Percentiles rank a stretch among this genome's conserved stretches.
Conservation (phyloP, 208 protist genomes). For the Spongospora subterranea region DNA sequence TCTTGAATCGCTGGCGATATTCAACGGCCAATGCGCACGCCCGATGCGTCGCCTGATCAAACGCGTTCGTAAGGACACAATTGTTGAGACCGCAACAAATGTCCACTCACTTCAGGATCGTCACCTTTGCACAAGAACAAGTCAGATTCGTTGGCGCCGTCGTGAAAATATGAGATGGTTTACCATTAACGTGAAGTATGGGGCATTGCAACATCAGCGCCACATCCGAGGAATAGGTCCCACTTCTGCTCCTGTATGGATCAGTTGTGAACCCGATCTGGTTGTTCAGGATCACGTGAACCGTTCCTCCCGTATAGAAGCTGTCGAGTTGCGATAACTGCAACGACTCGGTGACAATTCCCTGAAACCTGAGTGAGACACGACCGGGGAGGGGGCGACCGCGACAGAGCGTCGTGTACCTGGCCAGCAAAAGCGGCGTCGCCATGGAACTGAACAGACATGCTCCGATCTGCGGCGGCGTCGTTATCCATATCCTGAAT, state of each 20-base stretch:
- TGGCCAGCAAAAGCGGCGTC: slow-evolving; percentile 58
- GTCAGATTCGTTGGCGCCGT: not conserved
- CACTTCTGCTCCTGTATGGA: not conserved
- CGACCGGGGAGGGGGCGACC: too few relatives aligned
- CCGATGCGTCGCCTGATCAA: slow-evolving; percentile 82
- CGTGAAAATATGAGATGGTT: not conserved
- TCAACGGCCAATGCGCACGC: slow-evolving; percentile 70
- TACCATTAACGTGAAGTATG: slow-evolving; percentile 58
- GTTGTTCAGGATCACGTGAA: slow-evolving; percentile 65
- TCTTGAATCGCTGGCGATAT: slow-evolving; percentile 71
- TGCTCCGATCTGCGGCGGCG: not conserved
- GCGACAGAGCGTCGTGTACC: slow-evolving; percentile 1
- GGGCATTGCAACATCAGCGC: slow-evolving; percentile 3
- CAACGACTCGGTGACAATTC: slow-evolving; percentile 49
- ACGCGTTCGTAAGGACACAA: not conserved
- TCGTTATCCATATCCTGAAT: slow-evolving; percentile 51
- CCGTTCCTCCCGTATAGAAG: slow-evolving; percentile 62
- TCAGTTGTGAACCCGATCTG: slow-evolving; percentile 62
- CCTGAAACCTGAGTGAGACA: not conserved
- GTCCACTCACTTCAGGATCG: not conserved
- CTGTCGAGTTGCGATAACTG: slow-evolving; percentile 39
- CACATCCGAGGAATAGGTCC: slow-evolving; percentile 40
- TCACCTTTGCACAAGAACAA: slow-evolving; percentile 13
- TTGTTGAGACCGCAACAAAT: not conserved
- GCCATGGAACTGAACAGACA: slow-evolving; percentile 29